These are phyloP conservation scores for Diaporthe humulicola DNA, from an alignment of 2,329 filamentous ascomycete species.

Conservation along the genomic window DNA sequence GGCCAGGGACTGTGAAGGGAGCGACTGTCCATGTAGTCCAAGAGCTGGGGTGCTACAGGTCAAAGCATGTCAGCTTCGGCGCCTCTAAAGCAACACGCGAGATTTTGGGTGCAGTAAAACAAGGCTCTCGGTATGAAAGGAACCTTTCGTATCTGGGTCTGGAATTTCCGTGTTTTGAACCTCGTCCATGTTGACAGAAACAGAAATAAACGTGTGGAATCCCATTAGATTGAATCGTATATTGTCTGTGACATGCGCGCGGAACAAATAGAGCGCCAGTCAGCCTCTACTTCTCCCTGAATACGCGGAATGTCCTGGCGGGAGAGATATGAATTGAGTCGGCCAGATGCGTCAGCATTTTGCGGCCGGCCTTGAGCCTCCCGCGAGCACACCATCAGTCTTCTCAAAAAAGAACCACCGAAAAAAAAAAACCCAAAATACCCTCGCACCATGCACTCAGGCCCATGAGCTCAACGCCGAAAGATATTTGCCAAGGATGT, in stretches of 20 bases:
- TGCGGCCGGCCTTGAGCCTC: background rate
- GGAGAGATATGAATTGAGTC: background rate
- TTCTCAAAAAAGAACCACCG: no score
- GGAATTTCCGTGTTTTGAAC: background rate
- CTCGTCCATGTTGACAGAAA: background rate
- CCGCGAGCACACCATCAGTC: background rate
- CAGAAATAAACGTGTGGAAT: no score
- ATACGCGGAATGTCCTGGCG: background rate
- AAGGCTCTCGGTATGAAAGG: background rate
- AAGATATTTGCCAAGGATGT: background rate
- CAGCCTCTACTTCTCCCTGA: background rate
- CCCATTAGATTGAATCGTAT: background rate
- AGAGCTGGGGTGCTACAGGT: background rate
- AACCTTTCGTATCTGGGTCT: no score
- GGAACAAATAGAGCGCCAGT: background rate
- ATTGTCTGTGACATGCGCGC: background rate
- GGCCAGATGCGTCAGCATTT: background rate
- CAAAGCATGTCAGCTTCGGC: background rate
- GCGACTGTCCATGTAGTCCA: background rate
- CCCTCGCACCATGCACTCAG: background rate
- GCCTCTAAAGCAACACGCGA: background rate
- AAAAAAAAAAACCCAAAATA: background rate
- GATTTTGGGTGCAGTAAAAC: background rate
- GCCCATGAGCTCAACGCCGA: background rate
- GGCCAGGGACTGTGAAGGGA: background rate